Conservation (phyloP, 805 yeast species). For the Kuraishia hungarica region DNA sequence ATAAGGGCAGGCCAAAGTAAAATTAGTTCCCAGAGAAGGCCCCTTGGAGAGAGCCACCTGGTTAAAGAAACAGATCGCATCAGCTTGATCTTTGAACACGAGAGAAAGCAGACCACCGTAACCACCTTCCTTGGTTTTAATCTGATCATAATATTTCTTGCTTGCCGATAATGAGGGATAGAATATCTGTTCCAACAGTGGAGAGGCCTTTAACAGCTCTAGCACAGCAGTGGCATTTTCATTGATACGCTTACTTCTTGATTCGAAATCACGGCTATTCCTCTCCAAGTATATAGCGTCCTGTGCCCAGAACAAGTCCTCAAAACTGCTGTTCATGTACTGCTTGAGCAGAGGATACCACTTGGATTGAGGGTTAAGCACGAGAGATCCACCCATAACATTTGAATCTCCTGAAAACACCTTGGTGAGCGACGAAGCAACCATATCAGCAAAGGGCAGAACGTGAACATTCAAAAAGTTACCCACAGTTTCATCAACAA, state of each 20-base stretch:
- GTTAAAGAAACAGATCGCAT: constrained; percentile 71
- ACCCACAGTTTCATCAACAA: constrained; percentile 93
- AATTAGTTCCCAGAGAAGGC: constrained; percentile 86
- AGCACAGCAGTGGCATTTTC: constrained; percentile 46
- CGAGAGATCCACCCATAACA: constrained; percentile 89
- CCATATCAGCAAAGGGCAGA: constrained; percentile 76
- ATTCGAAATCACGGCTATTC: constrained; percentile 82
- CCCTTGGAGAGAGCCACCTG: constrained; percentile 68
- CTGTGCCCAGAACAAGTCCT: constrained; percentile 84
- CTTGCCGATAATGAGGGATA: constrained; percentile 61
- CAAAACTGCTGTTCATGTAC: constrained; percentile 45
- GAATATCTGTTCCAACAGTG: constrained; percentile 53
- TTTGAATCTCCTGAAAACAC: constrained; percentile 92
- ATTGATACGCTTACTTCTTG: constrained; percentile 51
- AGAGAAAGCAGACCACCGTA: constrained; percentile 84
- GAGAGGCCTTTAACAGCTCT: constrained; percentile 37
- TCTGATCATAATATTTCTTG: constrained; percentile 57
- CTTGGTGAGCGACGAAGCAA: constrained; percentile 82
- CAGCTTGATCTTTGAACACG: constrained; percentile 52
- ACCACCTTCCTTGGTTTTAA: constrained; percentile 67
- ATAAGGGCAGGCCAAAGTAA: constrained; percentile 85
- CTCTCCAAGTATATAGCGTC: constrained; percentile 90
- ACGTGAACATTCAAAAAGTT: constrained; percentile 80
- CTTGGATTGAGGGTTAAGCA: constrained; percentile 60
- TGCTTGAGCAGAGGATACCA: constrained; percentile 40